Conservation (phyloP, 2,329 filamentous ascomycete species). For the Paraphaeosphaeria sporulosa region DNA sequence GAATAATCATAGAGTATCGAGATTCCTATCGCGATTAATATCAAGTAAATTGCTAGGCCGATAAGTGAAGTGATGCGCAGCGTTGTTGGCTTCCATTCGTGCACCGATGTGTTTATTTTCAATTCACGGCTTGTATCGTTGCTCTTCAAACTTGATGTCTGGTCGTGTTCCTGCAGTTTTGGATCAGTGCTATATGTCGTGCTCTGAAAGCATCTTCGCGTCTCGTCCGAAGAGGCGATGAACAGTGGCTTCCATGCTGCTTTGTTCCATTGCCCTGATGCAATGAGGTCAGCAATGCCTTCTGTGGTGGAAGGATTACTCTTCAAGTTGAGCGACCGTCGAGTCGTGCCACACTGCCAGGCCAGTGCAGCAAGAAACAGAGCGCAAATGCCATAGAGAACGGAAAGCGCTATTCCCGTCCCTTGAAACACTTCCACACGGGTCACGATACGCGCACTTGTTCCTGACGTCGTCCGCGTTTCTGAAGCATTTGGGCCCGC, state of each 20-base stretch:
- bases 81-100: neutral
- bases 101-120: neutral
- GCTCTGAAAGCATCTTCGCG: neutral
- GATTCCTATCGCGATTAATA: neutral
- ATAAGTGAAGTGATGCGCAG: neutral
- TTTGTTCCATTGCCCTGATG: neutral
- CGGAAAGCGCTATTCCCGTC: neutral
- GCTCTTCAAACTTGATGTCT: neutral
- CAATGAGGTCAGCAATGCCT: neutral
- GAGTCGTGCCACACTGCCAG: neutral
- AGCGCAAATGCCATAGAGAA: neutral
- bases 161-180: neutral
- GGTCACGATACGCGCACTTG: neutral
- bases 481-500: neutral
- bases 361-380: neutral
- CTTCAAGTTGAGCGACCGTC: neutral
- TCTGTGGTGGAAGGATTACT: conserved; percentile 2
- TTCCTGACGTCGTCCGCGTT: neutral
- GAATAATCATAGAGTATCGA: conserved; percentile 11
- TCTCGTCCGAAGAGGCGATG: neutral
- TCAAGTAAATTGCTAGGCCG: neutral
- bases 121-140: neutral
- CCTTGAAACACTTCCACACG: neutral
- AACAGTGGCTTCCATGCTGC: neutral
- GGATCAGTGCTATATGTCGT: neutral